Evolutionary conservation across 1,284 basidiomycete species (phyloP), one percentile per base, ranked within the genome.

Genomic region (Malassezia brasiliensis): DNA sequence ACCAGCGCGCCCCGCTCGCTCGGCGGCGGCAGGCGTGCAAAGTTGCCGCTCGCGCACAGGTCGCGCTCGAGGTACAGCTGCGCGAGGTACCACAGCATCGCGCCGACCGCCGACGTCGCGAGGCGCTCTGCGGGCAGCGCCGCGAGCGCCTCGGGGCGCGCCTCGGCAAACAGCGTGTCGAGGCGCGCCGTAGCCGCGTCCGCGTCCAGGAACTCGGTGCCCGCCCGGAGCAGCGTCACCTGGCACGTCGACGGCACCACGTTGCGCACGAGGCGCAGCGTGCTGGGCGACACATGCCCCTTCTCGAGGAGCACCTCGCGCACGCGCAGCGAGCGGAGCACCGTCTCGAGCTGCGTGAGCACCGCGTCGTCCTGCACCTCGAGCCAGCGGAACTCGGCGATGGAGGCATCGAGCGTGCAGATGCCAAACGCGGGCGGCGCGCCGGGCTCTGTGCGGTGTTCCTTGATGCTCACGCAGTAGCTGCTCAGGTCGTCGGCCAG

Each of bases 261-360:
- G 50, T 69, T 70, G 50, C 65, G 63, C 10, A 72, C 53, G 32
- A 70, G 56, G 6, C 70, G 63, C 25, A 69, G 59, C 8, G 62
- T 69, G 11, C 50, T 30, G 28, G 59, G 52, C 3, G 66, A 54
- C 17, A 75, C 53, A 50, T 72, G 46, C 58, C 86, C 90, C 83
- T 94, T 96, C 50, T 86, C 88, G 73, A 88, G 89, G 10, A 99
- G 76, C 22, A 96, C 77, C 74, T 98, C 94, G 76, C 96, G 96
- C 1, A 90, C 88, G 47, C 90, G 80, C 51, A 96, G 79, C 70
- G 96, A 91, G 56, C 93, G 81, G 77, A 98, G 83, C 69, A 96
- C 78, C 0, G 94, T 99, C 78, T 98, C 93, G 60, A 99, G 78
- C 67, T 85, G 85, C 3, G 93, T 96, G 37, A 90, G 82, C 66